Conservation (phyloP, 2,329 filamentous ascomycete species). For the Talaromyces sp. region DNA sequence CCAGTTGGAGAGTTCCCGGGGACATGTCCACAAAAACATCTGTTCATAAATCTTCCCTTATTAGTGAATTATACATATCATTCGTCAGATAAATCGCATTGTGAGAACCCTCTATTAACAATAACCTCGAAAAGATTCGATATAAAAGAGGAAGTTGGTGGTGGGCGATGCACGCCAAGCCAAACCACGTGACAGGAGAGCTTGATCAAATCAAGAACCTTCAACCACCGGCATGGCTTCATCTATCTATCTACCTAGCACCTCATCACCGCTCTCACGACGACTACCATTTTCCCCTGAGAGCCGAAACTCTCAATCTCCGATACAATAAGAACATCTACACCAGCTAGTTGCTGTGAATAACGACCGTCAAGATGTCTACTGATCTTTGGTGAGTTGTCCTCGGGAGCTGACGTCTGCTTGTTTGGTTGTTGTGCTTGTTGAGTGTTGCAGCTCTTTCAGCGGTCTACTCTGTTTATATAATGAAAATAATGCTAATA, state of each 20-base stretch:
- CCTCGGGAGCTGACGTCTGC: constrained; percentile 21
- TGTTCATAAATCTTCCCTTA: too few relatives aligned
- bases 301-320: constrained; percentile 11
- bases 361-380: constrained; percentile 59
- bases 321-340: neutral
- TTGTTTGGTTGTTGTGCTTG: neutral
- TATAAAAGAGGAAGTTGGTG: neutral
- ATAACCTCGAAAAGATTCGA: neutral
- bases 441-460: neutral
- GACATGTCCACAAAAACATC: too few relatives aligned
- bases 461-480: neutral
- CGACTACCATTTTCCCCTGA: constrained; percentile 9
- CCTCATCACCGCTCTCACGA: neutral
- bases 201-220: constrained; percentile 18
- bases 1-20: too few relatives aligned
- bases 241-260: constrained; percentile 11
- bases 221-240: constrained; percentile 1
- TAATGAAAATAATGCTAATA: neutral
- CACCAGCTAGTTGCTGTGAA: constrained; percentile 18
- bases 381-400: constrained; percentile 76
- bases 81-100: too few relatives aligned
- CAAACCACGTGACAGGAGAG: constrained; percentile 30
- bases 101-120: neutral
- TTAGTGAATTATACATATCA: neutral
- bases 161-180: constrained; percentile 20